Conservation (phyloP, 176 grass and related monocot species). For the Zizania latifolia region DNA sequence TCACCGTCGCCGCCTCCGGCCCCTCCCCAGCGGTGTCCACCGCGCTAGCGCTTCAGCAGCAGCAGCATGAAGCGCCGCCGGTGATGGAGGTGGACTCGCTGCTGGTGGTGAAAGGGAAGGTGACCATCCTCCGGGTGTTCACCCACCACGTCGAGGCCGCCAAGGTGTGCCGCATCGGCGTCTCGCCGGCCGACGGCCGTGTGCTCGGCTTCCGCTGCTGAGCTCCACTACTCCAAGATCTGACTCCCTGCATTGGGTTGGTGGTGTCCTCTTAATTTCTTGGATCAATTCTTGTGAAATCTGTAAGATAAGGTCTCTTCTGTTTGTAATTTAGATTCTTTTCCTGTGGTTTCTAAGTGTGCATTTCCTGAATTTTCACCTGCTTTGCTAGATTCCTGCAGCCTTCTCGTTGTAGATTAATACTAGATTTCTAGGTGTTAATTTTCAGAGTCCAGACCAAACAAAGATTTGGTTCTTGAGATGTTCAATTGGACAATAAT, state of each 20-base stretch:
- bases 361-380: neutral
- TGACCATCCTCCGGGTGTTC: slow-evolving; percentile 63
- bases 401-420: slow-evolving; percentile 5
- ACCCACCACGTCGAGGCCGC: slow-evolving; percentile 71
- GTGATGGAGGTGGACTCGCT: slow-evolving; percentile 76
- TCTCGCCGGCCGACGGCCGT: slow-evolving; percentile 52
- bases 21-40: slow-evolving; percentile 6
- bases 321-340: slow-evolving; percentile 22
- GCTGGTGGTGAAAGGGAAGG: slow-evolving; percentile 58
- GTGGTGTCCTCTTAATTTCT: neutral
- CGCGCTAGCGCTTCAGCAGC: neutral
- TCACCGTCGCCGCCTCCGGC: slow-evolving; percentile 24
- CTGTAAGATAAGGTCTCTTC: slow-evolving; percentile 21
- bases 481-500: slow-evolving; percentile 1
- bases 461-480: slow-evolving; percentile 43
- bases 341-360: neutral
- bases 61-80: slow-evolving; percentile 1
- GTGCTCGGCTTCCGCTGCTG: slow-evolving; percentile 79
- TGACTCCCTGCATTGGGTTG: neutral
- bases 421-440: slow-evolving; percentile 1
- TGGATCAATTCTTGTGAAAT: neutral
- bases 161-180: slow-evolving; percentile 54
- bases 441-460: slow-evolving; percentile 33
- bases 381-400: neutral
- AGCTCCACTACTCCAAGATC: neutral